These are phyloP conservation scores for Malassezia psittaci DNA, from an alignment of 1,284 basidiomycete species.

Conservation along the genomic window DNA sequence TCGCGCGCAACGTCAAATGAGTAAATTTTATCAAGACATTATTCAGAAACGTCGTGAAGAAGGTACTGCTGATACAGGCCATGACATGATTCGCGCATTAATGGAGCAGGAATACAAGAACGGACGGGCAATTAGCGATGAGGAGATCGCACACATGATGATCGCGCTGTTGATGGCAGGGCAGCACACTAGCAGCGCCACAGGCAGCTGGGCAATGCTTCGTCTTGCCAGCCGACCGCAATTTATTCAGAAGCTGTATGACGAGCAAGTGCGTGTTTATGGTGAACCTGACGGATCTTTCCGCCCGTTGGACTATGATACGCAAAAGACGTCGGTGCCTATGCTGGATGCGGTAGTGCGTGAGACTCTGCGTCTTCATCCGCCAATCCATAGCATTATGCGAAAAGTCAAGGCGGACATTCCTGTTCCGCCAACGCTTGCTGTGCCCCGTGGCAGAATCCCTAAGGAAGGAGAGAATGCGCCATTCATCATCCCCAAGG, in stretches of 20 bases:
- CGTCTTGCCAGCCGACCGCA: constrained; percentile 73
- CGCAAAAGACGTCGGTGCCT: constrained; percentile 64
- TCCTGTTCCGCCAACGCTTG: constrained; percentile 67
- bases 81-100: constrained; percentile 87
- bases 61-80: constrained; percentile 50
- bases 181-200: constrained; percentile 91
- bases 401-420: constrained; percentile 79
- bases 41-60: constrained; percentile 63
- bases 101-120: constrained; percentile 76
- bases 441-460: constrained; percentile 16
- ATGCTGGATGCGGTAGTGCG: constrained; percentile 80
- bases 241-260: constrained; percentile 57
- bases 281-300: constrained; percentile 56
- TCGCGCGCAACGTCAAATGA: constrained; percentile 82
- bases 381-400: constrained; percentile 52
- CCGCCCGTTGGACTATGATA: constrained; percentile 74
- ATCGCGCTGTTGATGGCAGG: constrained; percentile 61
- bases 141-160: constrained; percentile 94
- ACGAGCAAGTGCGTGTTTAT: constrained; percentile 79
- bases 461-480: constrained; percentile 50
- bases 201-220: constrained; percentile 77
- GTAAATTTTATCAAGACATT: constrained; percentile 82
- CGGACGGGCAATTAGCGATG: constrained; percentile 67
- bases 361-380: constrained; percentile 65
- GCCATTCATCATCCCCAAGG: constrained; percentile 77